Evolutionary conservation across 1,284 basidiomycete species (phyloP), one percentile per base, ranked within the genome.

Genomic region (Irpex sp.): DNA sequence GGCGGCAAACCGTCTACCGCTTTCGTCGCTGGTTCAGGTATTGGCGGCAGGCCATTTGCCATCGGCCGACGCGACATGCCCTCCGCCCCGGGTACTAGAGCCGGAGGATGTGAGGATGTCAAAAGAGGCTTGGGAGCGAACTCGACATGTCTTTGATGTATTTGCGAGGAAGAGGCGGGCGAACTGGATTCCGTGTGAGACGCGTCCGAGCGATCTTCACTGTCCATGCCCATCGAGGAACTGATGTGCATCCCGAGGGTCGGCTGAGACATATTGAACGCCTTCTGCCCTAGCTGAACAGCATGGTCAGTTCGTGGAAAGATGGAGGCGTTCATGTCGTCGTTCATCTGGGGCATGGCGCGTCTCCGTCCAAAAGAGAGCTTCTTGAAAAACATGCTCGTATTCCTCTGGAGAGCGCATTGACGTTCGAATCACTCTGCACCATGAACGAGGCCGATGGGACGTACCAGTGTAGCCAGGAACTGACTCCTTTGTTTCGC

Each of bases 261-360:
- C 14, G 62, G 62, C 54, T 63, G 62, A 48, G 62, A 63, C 59
- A 63, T 63, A 53, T 60, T 60, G 58, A 56, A 63, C n/a, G 59
- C 37, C 57, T 63, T 63, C 52, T 56, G 52, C 14, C 58, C 37
- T 39, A 63, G 42, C 18, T 63, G 55, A 56, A 58, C 19, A 23
- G 59, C 54, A 39, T 58, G 62, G 16, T 59, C 21, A 16, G 49
- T 28, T 21, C 62, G 59, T 14, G 58, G 12, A 39, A 37, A 60
- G 23, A 55, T 9, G 37, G 52, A 54, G 52, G 23, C 23, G 28
- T 54, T 28, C 52, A 54, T 54, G 52, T 54, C 52, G 52, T 54
- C 52, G 52, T 54, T 54, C 28, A 54, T 54, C 18, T 16, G 12
- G 28, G 52, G 23, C 52, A 18, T 18, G 52, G n/a, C 54, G 19